Evolutionary conservation across 129 eudicot genomes (phyloP).

Genomic region (Lonicera japonica): DNA sequence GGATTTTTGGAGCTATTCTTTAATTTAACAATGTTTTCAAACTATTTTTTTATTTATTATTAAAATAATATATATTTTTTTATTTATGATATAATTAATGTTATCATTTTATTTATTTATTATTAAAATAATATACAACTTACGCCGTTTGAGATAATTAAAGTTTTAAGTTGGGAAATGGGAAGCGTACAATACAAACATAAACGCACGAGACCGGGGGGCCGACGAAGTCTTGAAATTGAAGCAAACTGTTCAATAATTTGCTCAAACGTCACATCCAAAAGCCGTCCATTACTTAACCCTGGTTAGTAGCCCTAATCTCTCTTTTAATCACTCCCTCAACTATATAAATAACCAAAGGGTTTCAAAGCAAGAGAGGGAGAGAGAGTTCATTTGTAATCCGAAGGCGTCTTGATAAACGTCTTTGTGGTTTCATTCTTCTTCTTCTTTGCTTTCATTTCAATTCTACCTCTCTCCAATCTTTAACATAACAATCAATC

Average conservation of each 20-base stretch:
- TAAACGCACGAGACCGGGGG: no score
- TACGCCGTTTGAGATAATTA: no score
- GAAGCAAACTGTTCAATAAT: background rate
- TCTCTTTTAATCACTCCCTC: background rate
- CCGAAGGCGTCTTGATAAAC: conserved; percentile 75
- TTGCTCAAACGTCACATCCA: background rate
- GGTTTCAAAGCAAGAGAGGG: background rate
- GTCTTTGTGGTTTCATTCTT: conserved; percentile 19
- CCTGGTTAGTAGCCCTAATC: background rate
- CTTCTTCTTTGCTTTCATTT: background rate
- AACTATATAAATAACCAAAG: background rate
- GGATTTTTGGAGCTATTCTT: no score
- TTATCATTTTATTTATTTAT: no score
- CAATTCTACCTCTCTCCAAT: background rate
- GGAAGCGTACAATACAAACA: no score
- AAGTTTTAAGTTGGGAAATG: no score
- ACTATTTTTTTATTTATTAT: no score
- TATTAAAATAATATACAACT: no score
- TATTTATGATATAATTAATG: no score
- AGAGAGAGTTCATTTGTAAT: background rate
- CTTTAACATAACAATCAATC: background rate
- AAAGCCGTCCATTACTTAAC: background rate
- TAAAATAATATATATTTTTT: no score
- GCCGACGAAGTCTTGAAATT: background rate
- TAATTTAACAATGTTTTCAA: no score